Base-by-base conservation (phyloP, 352 stramenopile species). In the Globisporangium carolinianum region DNA sequence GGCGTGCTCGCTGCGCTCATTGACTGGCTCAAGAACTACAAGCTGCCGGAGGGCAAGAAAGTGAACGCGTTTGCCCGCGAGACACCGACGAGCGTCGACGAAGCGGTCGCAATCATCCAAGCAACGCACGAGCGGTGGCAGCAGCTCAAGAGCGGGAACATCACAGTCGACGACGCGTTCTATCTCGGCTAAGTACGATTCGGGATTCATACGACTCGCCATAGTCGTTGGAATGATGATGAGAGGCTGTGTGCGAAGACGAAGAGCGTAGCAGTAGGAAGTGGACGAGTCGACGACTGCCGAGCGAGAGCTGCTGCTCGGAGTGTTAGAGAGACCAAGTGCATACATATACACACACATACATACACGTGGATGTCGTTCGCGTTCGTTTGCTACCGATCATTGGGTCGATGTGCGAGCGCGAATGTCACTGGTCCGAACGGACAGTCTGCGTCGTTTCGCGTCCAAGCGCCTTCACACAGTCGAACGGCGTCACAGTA, bases 11-110 rank as follows among this genome's bases (percentile, higher is more conserved):
- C 89, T 18, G 68, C 74, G 7, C 68, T 99, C 11, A 71, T 95
- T 8, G 89, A 99, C 68, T 99, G 97, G 97, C 77, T 99, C 42
- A 98, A 97, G 62, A 95, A 95, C 53, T 99, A 99, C 83, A 99
- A 99, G 77, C 98, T 97, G n/a, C 90, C 89, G 0, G 96, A 99
- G 62, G 97, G 96, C 55, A 99, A 99, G 73, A 72, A 79, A 7
- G 85, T 91, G 60, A 99, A 99, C 66, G 68, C 72, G 51, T 86
- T 99, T 47, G 91, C 89, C 2, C 88, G 94, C 53, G 68, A 95
- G 48, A 64, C 65, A 41, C 77, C 83, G 6, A 82, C 76, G 50
- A 75, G 67, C 10, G 66, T 62, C 0, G 65, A 73, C 36, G 78
- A 83, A 37, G 79, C 83, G n/a, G 58, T 87, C 11, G 63, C 76